Evolutionary conservation across 2,329 filamentous ascomycete species (phyloP).

Genomic region (Phialophora macrospora): DNA sequence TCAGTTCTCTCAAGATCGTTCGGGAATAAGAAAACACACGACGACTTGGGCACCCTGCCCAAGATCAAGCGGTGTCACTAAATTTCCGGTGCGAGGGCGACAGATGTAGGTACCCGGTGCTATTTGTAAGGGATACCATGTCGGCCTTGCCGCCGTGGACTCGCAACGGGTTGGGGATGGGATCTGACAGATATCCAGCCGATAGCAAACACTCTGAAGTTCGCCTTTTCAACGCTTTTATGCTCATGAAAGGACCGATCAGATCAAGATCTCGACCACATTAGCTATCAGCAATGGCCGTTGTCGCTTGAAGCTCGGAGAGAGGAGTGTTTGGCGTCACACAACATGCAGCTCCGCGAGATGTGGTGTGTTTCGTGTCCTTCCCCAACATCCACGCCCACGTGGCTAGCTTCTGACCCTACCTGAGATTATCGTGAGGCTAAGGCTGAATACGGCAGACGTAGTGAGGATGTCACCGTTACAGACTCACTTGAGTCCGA

Average conservation of each 20-base stretch:
- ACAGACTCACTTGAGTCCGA: background rate
- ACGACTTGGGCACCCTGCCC: background rate
- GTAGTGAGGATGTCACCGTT: background rate
- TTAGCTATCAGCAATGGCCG: background rate
- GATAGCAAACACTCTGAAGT: conserved; percentile 24
- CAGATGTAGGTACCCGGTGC: conserved; percentile 29
- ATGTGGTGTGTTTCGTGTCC: conserved; percentile 22
- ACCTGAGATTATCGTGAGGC: background rate
- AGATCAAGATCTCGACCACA: background rate
- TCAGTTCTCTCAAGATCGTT: background rate
- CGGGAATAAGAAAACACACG: background rate
- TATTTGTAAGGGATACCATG: conserved; percentile 29
- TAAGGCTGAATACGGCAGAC: background rate
- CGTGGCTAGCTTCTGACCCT: conserved; percentile 11
- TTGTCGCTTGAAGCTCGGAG: background rate
- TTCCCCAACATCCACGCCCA: conserved; percentile 18
- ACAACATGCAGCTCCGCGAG: conserved; percentile 17
- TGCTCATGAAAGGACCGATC: background rate
- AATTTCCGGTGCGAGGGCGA: conserved; percentile 24
- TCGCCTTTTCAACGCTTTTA: background rate
- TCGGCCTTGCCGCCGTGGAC: background rate
- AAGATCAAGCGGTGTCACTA: conserved; percentile 20
- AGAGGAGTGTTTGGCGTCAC: background rate
- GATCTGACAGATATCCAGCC: conserved; percentile 14
- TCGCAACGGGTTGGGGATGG: background rate